These are phyloP conservation scores for Zoysia pacifica DNA, from an alignment of 176 grass and related monocot species.

Conservation along the genomic window DNA sequence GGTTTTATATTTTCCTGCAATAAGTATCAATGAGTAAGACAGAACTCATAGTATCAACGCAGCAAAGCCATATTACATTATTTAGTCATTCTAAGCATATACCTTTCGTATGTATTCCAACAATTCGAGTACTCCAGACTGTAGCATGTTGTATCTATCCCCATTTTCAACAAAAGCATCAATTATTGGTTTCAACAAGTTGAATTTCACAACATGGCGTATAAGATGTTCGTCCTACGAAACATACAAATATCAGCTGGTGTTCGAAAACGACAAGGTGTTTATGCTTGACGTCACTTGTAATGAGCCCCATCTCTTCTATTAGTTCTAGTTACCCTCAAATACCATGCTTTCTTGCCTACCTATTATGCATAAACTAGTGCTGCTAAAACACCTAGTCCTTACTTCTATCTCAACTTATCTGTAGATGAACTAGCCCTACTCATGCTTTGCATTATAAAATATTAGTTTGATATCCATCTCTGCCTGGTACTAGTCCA, in stretches of 20 bases:
- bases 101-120: slow-evolving; percentile 96
- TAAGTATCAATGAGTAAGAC: slow-evolving; percentile 30
- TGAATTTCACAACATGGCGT: slow-evolving; percentile 88
- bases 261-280: slow-evolving; percentile 6
- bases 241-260: slow-evolving; percentile 28
- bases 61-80: slow-evolving; percentile 16
- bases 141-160: slow-evolving; percentile 92
- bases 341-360: no score
- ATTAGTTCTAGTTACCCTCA: no score
- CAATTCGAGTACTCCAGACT: slow-evolving; percentile 88
- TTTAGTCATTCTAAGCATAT: slow-evolving; percentile 33
- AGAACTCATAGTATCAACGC: neutral
- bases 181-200: slow-evolving; percentile 90
- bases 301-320: neutral
- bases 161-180: slow-evolving; percentile 85
- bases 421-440: no score
- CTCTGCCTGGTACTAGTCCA: neutral
- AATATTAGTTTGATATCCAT: neutral
- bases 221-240: slow-evolving; percentile 92
- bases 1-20: slow-evolving; percentile 84
- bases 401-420: neutral
- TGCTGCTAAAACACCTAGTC: neutral
- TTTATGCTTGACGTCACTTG: neutral
- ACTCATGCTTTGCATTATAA: no score
- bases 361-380: slow-evolving; percentile 14